Evolutionary conservation across 139 green algal species (phyloP), one percentile per base, ranked within the genome.

Genomic region (Chlorella sorokiniana): DNA sequence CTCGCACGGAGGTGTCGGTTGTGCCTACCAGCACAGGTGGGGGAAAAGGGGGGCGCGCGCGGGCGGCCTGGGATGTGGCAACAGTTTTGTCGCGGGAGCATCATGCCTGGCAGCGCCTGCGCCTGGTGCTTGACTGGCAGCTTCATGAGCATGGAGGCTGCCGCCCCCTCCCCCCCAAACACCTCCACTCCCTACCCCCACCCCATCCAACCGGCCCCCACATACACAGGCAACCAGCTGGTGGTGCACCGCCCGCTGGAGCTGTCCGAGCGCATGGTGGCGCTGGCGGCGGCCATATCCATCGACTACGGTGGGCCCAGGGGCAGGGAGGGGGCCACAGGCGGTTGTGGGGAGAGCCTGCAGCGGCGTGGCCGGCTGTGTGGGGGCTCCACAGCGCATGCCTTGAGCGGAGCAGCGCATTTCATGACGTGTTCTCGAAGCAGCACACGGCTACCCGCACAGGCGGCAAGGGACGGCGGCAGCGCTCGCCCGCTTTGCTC

Each of bases 181-280:
- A 35, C 23, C 61, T 20, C 61, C n/a, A 10, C 61, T 16, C n/a
- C 25, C 61, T 37, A 38, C 10, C 8, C 35, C n/a, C n/a, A 90
- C 90, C 44, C 92, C 85, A 5, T 44, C 78, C 1, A 89, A 6
- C 52, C 6, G 25, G 5, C 2, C 8, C 61, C 20, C n/a, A 68
- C n/a, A 68, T 33, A 68, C 61, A 33, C 85, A 2, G 94, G 92
- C 42, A 91, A 93, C 79, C 91, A 96, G 86, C 89, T 97, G 88
- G 87, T 93, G 67, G 74, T 89, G 63, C 61, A 79, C 59, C 69
- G 68, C 41, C 77, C 83, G 23, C 82, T 71, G 27, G 38, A 52
- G 68, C 84, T 97, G 33, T 68, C 76, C 25, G 92, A 97, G 87
- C 89, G 93, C 33, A 93, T 95, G 89, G 79, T 93, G 7, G 92